Conservation (phyloP, 345 rosid genomes). For the Eucalyptus viminalis region DNA sequence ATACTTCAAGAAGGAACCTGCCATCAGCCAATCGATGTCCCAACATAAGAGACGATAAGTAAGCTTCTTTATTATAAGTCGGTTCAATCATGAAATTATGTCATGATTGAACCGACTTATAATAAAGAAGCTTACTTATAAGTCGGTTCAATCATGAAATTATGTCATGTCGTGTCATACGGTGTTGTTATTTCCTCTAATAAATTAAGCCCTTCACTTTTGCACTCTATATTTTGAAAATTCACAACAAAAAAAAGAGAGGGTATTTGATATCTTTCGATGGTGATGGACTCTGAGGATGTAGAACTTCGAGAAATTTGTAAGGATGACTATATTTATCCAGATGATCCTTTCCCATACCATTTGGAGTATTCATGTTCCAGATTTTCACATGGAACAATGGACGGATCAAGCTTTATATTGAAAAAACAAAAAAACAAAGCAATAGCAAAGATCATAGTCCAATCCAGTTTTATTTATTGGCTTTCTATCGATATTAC, state of each 20-base stretch:
- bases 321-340: neutral
- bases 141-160: neutral
- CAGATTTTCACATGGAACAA: neutral
- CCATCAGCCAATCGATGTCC: rapidly evolving
- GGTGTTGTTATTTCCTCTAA: rapidly evolving
- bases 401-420: neutral
- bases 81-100: neutral
- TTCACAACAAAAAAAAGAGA: rapidly evolving
- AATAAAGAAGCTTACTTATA: too few relatives aligned
- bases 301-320: rapidly evolving
- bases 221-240: rapidly evolving
- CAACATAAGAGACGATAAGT: neutral
- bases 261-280: neutral
- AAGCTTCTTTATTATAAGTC: neutral
- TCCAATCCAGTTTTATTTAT: neutral
- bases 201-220: neutral
- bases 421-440: neutral
- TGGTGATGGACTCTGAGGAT: neutral
- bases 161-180: neutral
- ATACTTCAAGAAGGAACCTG: neutral
- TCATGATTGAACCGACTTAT: too few relatives aligned
- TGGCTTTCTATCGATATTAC: neutral
- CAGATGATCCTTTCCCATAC: neutral
- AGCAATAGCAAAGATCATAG: neutral
- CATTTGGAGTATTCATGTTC: neutral